Base-by-base conservation (phyloP, 1,284 basidiomycete genomes). In the Microbotryum lychnidis-dioicae region DNA sequence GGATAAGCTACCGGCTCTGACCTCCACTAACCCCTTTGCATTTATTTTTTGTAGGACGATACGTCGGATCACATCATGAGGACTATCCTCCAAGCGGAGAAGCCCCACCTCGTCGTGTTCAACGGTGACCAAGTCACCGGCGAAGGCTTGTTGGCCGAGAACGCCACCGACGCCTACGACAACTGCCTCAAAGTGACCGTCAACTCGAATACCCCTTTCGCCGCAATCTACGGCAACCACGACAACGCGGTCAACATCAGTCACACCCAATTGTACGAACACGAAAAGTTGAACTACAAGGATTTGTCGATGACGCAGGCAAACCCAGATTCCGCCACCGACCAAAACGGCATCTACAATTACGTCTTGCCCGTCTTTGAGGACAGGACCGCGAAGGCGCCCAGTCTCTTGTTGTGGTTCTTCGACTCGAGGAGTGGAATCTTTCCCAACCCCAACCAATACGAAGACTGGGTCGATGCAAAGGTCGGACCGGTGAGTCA, bases 151-250 rank as follows among this genome's bases (percentile, higher is more conserved):
- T 44, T 33, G n/a, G n/a, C 21, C 14, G 23, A n/a, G n/a, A 54
- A 45, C 37, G 52, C 33, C 33, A 54, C 33, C 6, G 0, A 0
- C 16, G 37, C 37, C 52, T 42, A 42, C 33, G 16, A 20, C 10
- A 1, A 3, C 33, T 6, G 3, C 29, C 27, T 57, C 37, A 1
- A 18, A 2, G 29, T 33, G n/a, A 49, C 49, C 20, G 49, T 50
- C 48, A 20, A 53, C 3, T 23, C 23, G 6, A 4, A 20, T 14
- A 5, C 27, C 16, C 56, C 56, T 9, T 51, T 57, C 16, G 56
- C 56, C 6, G 21, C 48, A 21, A 23, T 57, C 49, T 57, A 50
- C 31, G 56, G 56, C 21, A 57, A 57, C 31, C 56, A 57, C 31
- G 56, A 57, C 56, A 42, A 51, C 29, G 42, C 56, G 16, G 12